Percentiles rank a stretch among this genome's conserved stretches.
Evolutionary conservation across 2,329 filamentous ascomycete genomes (phyloP).

Genomic region (Botrytis hyacinthi): DNA sequence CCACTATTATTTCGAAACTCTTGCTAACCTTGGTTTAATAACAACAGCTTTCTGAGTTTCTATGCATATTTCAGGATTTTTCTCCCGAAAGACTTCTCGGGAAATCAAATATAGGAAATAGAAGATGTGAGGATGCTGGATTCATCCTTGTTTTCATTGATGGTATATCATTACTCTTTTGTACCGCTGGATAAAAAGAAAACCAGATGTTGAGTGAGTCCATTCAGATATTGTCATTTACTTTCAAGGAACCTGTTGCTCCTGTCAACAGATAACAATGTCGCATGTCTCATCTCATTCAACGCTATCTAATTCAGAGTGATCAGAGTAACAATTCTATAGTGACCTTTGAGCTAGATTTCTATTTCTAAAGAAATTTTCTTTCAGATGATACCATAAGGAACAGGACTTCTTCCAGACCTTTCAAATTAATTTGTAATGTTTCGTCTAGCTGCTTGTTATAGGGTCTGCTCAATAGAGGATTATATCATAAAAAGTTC

Average conservation of each 20-base stretch:
- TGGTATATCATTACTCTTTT: neutral
- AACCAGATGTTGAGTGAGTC: neutral
- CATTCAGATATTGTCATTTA: neutral
- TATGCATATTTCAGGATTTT: neutral
- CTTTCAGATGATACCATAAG: neutral
- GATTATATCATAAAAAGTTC: neutral
- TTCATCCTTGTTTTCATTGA: neutral
- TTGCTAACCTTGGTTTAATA: neutral
- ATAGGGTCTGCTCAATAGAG: neutral
- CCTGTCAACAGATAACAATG: neutral
- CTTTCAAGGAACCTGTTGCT: neutral
- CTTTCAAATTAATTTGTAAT: neutral
- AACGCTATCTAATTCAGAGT: neutral
- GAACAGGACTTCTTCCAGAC: neutral
- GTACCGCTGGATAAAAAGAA: neutral
- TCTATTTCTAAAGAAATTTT: neutral
- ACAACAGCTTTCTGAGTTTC: neutral
- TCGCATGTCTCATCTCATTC: neutral
- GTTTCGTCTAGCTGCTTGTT: fast-evolving
- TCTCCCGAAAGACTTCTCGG: neutral
- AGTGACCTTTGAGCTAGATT: neutral
- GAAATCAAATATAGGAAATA: neutral
- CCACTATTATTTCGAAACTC: neutral
- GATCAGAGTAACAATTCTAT: neutral
- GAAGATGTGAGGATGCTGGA: neutral